phyloP scores from a whole-genome alignment of 768 basidiomycete genomes.

The Agrocybe chaxingu region DNA sequence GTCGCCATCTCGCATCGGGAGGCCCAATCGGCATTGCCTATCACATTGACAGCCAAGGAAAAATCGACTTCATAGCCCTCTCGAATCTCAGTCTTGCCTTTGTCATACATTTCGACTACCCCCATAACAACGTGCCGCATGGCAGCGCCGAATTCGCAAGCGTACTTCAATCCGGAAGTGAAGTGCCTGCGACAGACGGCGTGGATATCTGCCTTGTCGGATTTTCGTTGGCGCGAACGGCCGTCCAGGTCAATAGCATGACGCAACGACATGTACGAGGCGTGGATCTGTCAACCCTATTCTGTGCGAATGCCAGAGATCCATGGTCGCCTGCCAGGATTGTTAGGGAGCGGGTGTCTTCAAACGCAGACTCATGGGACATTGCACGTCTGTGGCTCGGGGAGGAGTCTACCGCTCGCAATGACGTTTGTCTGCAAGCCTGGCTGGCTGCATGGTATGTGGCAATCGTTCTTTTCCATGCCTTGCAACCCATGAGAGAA shows the following conservation, averaged over 20 bases:
- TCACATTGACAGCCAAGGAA: conserved; percentile 6
- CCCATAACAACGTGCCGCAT: not conserved
- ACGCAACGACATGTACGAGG: conserved; percentile 26
- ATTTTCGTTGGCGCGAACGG: conserved; percentile 34
- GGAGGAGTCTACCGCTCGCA: conserved; percentile 10
- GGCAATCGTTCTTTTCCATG: not conserved
- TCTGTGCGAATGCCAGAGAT: conserved; percentile 13
- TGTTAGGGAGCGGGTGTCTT: conserved; percentile 15
- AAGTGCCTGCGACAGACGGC: not conserved
- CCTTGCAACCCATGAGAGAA: not conserved
- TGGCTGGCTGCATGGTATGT: conserved; percentile 36
- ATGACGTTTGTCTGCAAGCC: conserved; percentile 32
- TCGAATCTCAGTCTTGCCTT: conserved; percentile 2
- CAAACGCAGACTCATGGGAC: conserved; percentile 7
- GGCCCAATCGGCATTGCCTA: conserved; percentile 7
- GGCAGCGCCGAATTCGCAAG: not conserved
- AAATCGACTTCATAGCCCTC: conserved; percentile 12
- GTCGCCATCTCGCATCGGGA: not conserved
- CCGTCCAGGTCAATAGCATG: conserved; percentile 26
- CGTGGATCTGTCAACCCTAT: conserved; percentile 33
- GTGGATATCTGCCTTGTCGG: conserved; percentile 23
- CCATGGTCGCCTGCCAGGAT: conserved; percentile 25
- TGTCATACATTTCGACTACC: conserved; percentile 3
- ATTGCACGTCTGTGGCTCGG: conserved; percentile 29
- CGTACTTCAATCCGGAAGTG: not conserved